Percentiles rank a stretch among this genome's conserved stretches.
Evolutionary conservation across 805 yeast genomes (phyloP).

Genomic region (Schizosaccharomyces cryophilus): DNA sequence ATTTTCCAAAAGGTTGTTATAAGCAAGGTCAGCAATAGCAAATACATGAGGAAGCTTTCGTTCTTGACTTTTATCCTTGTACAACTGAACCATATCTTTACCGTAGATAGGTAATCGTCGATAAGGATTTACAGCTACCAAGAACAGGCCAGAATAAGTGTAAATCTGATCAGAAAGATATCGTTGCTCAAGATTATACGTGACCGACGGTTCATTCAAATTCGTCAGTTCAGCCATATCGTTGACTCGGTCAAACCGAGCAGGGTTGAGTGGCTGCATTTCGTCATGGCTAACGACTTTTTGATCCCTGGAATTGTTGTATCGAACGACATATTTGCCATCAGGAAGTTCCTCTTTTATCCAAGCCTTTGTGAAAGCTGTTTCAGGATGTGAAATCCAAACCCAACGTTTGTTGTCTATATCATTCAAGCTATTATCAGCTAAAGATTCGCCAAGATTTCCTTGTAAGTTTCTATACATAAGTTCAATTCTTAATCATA

Average conservation of each 20-base stretch:
- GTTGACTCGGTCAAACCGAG: constrained; percentile 67
- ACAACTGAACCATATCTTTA: constrained; percentile 28
- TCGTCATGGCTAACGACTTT: neutral
- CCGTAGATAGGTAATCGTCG: constrained; percentile 47
- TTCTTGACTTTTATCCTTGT: constrained; percentile 24
- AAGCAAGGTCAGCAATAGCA: constrained; percentile 72
- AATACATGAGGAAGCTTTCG: constrained; percentile 63
- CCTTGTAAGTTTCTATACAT: no score
- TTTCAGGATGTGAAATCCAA: constrained; percentile 45
- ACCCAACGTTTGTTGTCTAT: constrained; percentile 34
- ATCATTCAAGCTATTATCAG: constrained; percentile 5
- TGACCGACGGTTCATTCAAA: constrained; percentile 86
- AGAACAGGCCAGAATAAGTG: constrained; percentile 81
- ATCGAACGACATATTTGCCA: neutral
- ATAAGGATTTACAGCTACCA: constrained; percentile 91
- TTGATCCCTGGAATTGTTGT: neutral
- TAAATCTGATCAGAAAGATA: constrained; percentile 48
- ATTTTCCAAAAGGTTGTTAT: constrained; percentile 42
- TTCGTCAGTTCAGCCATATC: constrained; percentile 92
- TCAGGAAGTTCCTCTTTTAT: constrained; percentile 17
- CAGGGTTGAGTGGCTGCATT: constrained; percentile 45
- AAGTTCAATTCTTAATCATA: no score
- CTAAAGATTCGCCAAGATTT: neutral
- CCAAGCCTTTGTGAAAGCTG: constrained; percentile 36
- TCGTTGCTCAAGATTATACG: constrained; percentile 55